Evolutionary conservation across 2,329 filamentous ascomycete genomes (phyloP), one percentile per base, ranked within the genome.

Genomic region (Trichophyton verrucosum): DNA sequence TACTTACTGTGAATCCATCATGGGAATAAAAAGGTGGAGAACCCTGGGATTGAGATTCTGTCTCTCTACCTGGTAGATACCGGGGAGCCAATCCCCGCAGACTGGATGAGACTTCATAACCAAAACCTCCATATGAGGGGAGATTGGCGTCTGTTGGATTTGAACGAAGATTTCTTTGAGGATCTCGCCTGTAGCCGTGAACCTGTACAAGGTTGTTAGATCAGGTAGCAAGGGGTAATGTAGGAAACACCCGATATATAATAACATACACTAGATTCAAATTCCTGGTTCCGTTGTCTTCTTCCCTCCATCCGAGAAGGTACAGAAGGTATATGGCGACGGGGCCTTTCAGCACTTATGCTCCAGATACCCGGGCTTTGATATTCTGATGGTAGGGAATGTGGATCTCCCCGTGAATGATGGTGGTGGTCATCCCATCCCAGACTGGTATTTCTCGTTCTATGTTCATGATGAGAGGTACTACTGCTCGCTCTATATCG

Each of bases 401-500:
- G 44, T 4, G 44, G 44, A 22, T 47, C 44, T 9, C n/a, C 44
- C 20, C 11, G 44, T 4, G n/a, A 24, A 9, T 13, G 17, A 20
- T 9, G 17, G 9, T 24, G 44, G 9, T 47, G 44, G 20, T 20
- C 17, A 22, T 47, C 44, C 44, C 44, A 47, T 4, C 44, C 44
- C 11, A 47, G 17, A 3, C 17, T 22, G 44, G 9, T 47, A 47
- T 47, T 47, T 22, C 44, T 47, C 9, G 44, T 17, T 20, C 44
- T 47, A 47, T 47, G 44, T 4, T 47, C 44, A 47, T 47, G 44
- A 20, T 24, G 44, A 22, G 44, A 47, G 5, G 44, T 24, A 22
- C 44, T 47, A 9, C 44, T 47, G 20, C 44, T 53, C 49, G 49
- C 49, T 15, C 49, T 53, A 63, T 73, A 76, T 20, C 67, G 68